These are phyloP conservation scores for Chlamydomonas sp. DNA, from an alignment of 139 green algal genomes.

Conservation along the genomic window DNA sequence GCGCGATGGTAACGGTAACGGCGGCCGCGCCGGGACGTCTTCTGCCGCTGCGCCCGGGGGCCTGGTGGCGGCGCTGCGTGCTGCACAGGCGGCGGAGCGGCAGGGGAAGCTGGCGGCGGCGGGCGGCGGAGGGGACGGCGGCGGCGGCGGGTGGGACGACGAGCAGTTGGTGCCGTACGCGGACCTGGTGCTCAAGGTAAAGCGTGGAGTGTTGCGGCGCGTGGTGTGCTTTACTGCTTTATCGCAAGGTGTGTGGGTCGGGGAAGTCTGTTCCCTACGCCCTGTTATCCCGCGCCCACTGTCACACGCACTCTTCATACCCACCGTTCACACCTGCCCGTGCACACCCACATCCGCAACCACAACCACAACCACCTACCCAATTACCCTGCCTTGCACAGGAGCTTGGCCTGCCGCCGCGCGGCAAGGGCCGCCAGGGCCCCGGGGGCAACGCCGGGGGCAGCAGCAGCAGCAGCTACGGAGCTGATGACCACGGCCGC, in stretches of 20 bases:
- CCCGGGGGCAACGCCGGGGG: neutral
- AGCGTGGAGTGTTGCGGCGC: no score
- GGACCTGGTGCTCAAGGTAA: neutral
- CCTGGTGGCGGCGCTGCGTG: slow-evolving; percentile 8
- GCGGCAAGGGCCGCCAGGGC: neutral
- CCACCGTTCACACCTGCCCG: no score
- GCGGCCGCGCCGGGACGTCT: neutral
- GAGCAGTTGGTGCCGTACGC: slow-evolving; percentile 24
- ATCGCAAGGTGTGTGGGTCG: no score
- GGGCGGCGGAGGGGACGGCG: neutral
- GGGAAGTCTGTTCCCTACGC: no score
- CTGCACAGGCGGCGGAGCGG: neutral
- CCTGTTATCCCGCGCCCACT: no score
- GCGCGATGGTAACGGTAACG: neutral
- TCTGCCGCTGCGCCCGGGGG: neutral
- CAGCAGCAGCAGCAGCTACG: no score
- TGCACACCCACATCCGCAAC: no score
- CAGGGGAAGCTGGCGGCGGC: neutral
- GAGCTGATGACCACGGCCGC: no score
- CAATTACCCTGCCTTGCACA: neutral
- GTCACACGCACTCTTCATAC: no score
- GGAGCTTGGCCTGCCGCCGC: neutral
- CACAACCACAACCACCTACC: no score
- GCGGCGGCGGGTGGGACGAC: neutral
- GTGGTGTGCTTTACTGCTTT: no score